A percentile compares a stretch with the other conserved stretches of the same genome.
phyloP scores from a whole-genome alignment of 345 rosid species.

The Geranium rotundifolium region DNA sequence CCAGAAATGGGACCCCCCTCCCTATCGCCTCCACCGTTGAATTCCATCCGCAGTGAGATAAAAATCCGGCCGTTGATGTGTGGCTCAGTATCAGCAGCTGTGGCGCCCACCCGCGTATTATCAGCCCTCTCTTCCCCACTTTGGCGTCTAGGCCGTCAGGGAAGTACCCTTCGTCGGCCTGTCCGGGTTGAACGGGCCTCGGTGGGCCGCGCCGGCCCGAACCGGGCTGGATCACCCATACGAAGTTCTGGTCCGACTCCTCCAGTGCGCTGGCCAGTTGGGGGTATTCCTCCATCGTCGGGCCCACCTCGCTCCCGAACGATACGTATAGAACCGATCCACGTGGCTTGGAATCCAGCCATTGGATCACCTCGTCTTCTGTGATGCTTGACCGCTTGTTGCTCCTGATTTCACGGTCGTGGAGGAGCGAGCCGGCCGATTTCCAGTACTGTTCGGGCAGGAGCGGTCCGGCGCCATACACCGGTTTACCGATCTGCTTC shows the following conservation, averaged over 20 bases:
- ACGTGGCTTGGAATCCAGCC: constrained; percentile 15
- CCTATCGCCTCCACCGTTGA: constrained; percentile 27
- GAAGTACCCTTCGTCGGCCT: too few relatives aligned
- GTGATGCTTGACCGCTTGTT: constrained; percentile 14
- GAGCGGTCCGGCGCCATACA: constrained; percentile 36
- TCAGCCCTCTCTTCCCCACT: constrained; percentile 23
- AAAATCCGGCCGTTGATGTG: constrained; percentile 26
- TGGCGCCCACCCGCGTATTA: constrained; percentile 34
- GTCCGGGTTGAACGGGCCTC: too few relatives aligned
- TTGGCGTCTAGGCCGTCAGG: background rate
- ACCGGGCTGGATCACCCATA: constrained; percentile 17
- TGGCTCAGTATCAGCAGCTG: constrained; percentile 30
- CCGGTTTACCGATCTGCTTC: constrained; percentile 20
- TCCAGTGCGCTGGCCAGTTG: constrained; percentile 9
- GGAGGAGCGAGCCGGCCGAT: constrained; percentile 14
- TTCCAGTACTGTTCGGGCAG: constrained; percentile 28
- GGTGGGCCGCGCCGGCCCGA: background rate
- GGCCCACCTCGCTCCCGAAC: constrained; percentile 17
- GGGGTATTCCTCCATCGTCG: constrained; percentile 8
- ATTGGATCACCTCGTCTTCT: constrained; percentile 10
- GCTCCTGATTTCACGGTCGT: constrained; percentile 17
- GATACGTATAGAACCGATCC: constrained; percentile 14
- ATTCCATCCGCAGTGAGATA: constrained; percentile 42
- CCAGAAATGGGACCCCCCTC: constrained; percentile 23
- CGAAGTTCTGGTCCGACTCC: constrained; percentile 10